A percentile compares a stretch with the other conserved stretches of the same genome.
These are phyloP conservation scores for Xylaria castorea DNA, from an alignment of 495 filamentous ascomycete genomes.

Conservation along the genomic window DNA sequence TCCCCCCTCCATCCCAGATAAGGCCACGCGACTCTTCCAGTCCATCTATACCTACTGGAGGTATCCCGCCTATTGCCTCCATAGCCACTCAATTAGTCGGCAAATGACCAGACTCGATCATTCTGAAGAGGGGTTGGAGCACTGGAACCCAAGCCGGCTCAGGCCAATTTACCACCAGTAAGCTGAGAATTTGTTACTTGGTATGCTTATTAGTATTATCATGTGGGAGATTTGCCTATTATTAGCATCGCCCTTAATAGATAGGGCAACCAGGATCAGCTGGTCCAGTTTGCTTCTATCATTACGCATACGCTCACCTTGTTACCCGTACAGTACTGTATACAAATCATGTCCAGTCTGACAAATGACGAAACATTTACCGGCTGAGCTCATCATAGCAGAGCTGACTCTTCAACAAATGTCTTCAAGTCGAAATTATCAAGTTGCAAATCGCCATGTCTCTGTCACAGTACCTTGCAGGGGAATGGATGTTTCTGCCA, in stretches of 20 bases:
- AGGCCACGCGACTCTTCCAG: constrained; percentile 20
- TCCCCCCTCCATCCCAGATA: constrained; percentile 12
- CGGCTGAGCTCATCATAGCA: constrained; percentile 8
- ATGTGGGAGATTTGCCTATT: constrained; percentile 19
- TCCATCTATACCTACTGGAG: not conserved
- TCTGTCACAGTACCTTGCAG: not conserved
- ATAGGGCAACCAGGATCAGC: constrained; percentile 1
- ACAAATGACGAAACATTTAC: constrained; percentile 10
- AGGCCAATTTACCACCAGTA: constrained; percentile 22
- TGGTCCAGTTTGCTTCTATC: not conserved
- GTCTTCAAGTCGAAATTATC: not conserved
- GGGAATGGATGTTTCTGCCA: not conserved
- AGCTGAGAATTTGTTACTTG: constrained; percentile 2
- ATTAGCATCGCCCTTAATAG: not conserved
- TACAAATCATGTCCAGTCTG: not conserved
- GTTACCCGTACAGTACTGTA: not conserved
- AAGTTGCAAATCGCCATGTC: not conserved
- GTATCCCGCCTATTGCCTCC: constrained; percentile 11
- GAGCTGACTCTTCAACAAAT: constrained; percentile 22
- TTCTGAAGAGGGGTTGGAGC: constrained; percentile 17
- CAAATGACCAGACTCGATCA: not conserved
- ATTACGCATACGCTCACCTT: not conserved
- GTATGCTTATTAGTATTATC: not conserved
- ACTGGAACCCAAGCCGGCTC: not conserved
- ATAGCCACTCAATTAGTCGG: not conserved